Conservation (phyloP, 164 flowering plant species). For the Sedum album region DNA sequence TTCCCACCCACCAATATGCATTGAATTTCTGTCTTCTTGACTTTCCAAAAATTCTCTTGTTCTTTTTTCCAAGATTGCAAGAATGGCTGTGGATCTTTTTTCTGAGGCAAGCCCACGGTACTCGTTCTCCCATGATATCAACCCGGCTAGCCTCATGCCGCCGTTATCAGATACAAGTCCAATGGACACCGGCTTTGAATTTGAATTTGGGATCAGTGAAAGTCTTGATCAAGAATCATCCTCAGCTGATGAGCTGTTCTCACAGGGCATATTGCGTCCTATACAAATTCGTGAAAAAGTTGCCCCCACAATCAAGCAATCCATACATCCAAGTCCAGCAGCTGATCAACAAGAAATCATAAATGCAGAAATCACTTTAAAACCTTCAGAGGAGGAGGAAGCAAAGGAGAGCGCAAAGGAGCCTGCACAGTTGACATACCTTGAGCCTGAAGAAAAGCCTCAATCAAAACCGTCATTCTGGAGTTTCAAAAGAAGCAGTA, state of each 20-base stretch:
- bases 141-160: not conserved
- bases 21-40: slow-evolving; percentile 1
- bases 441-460: slow-evolving; percentile 14
- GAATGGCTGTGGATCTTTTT: slow-evolving; percentile 21
- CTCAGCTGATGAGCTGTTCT: slow-evolving; percentile 39
- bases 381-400: not conserved
- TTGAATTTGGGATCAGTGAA: slow-evolving; percentile 25
- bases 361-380: not conserved
- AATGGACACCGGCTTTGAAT: slow-evolving; percentile 21
- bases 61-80: not conserved
- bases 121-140: slow-evolving; percentile 25
- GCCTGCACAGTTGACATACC: not conserved
- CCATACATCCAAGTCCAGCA: not conserved
- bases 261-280: slow-evolving; percentile 31
- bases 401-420: slow-evolving; percentile 10
- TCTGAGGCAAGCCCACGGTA: slow-evolving; percentile 30
- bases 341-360: not conserved
- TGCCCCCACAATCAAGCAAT: slow-evolving; percentile 3
- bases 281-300: slow-evolving; percentile 12
- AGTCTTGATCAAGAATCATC: slow-evolving; percentile 18
- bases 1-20: not conserved
- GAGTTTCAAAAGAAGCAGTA: slow-evolving; percentile 35
- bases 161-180: slow-evolving; percentile 11
- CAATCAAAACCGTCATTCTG: slow-evolving; percentile 27
- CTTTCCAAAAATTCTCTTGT: not conserved